These are phyloP conservation scores for Akebia trifoliata DNA, from an alignment of 164 flowering plant genomes.

Conservation along the genomic window DNA sequence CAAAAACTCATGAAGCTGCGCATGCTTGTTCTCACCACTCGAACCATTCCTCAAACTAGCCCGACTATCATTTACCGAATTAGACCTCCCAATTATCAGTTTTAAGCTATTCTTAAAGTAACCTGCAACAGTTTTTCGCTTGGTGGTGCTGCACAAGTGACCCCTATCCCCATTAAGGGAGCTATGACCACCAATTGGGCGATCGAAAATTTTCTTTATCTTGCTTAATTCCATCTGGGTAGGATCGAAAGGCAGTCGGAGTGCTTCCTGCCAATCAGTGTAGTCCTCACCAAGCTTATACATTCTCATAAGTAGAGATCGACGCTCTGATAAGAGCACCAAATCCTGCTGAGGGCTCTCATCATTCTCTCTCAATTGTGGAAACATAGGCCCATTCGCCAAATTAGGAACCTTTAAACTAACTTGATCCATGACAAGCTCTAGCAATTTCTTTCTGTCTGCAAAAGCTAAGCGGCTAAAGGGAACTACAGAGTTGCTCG, in stretches of 20 bases:
- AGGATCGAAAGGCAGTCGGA: slow-evolving; percentile 32
- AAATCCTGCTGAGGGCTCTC: slow-evolving; percentile 35
- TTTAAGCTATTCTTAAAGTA: slow-evolving; percentile 50
- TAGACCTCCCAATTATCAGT: slow-evolving; percentile 57
- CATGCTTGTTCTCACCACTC: slow-evolving; percentile 52
- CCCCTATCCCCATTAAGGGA: slow-evolving; percentile 30
- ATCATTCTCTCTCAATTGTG: slow-evolving; percentile 35
- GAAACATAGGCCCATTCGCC: slow-evolving; percentile 45
- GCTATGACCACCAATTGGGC: slow-evolving; percentile 20
- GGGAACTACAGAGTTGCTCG: slow-evolving; percentile 30
- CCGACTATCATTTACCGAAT: slow-evolving; percentile 24
- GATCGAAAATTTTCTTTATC: slow-evolving; percentile 40
- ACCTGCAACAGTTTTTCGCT: slow-evolving; percentile 45
- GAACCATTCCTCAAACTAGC: slow-evolving; percentile 32
- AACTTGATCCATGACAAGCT: slow-evolving; percentile 47
- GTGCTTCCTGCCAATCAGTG: slow-evolving; percentile 21
- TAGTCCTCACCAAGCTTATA: slow-evolving; percentile 33
- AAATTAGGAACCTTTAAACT: slow-evolving; percentile 38
- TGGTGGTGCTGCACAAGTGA: slow-evolving; percentile 23
- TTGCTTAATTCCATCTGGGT: slow-evolving; percentile 39
- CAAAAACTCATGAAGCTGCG: slow-evolving; percentile 64
- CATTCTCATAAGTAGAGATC: slow-evolving; percentile 44
- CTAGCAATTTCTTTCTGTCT: slow-evolving; percentile 76
- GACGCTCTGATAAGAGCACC: slow-evolving; percentile 38
- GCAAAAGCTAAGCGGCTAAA: slow-evolving; percentile 66